A percentile compares a stretch with the other conserved stretches of the same genome.
Conservation (phyloP, 306 rosid species). For the Trifolium dubium region DNA sequence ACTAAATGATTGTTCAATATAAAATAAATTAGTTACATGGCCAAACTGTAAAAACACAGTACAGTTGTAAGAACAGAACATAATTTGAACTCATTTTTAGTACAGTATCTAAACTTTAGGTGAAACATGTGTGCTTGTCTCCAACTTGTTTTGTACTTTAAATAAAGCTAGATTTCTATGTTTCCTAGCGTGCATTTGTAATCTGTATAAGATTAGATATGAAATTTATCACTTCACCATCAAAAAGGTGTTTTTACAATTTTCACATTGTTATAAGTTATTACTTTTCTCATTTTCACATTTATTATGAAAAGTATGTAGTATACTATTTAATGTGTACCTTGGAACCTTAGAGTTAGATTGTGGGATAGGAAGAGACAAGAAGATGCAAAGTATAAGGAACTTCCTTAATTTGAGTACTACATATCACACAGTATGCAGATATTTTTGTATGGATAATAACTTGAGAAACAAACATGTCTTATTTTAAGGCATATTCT, state of each 20-base stretch:
- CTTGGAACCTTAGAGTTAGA: slow-evolving; percentile 21
- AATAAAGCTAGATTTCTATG: slow-evolving; percentile 43
- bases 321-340: background rate
- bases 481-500: slow-evolving; percentile 43
- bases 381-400: slow-evolving; percentile 37
- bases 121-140: slow-evolving; percentile 46
- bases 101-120: slow-evolving; percentile 39
- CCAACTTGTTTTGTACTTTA: slow-evolving; percentile 38
- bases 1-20: slow-evolving; percentile 15
- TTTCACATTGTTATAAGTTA: background rate
- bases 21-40: background rate
- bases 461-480: slow-evolving; percentile 35
- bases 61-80: slow-evolving; percentile 17
- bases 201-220: slow-evolving; percentile 31
- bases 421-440: background rate
- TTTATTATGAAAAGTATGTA: background rate
- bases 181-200: slow-evolving; percentile 44
- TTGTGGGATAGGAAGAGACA: slow-evolving; percentile 37
- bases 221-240: slow-evolving; percentile 38
- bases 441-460: slow-evolving; percentile 19
- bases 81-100: slow-evolving; percentile 29
- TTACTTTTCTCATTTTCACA: background rate
- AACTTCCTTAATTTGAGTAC: slow-evolving; percentile 24
- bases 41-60: slow-evolving; percentile 2
- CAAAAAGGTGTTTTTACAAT: slow-evolving; percentile 31